phyloP scores from a whole-genome alignment of 1,139 yeast genomes.

The Kodamaea arcana region DNA sequence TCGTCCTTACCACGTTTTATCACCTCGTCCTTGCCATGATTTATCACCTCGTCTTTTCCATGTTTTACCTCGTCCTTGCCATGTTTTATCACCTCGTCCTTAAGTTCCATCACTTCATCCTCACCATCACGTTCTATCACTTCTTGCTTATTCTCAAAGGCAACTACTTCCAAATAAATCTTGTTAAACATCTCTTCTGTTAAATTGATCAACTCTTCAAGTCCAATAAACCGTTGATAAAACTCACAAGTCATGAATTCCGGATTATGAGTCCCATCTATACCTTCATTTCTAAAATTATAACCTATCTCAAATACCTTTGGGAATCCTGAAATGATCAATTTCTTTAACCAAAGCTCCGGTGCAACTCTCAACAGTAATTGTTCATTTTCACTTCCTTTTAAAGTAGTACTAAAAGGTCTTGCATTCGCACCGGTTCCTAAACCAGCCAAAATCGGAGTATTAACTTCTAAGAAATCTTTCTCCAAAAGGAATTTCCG shows the following conservation, averaged over 20 bases:
- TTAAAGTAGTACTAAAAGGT: constrained; percentile 64
- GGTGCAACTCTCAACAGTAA: constrained; percentile 85
- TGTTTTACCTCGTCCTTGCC: too few species aligned
- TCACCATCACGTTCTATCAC: too few species aligned
- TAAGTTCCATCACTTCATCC: too few species aligned
- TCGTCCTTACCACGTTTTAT: background rate
- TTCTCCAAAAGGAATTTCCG: constrained; percentile 51
- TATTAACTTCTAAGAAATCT: constrained; percentile 79
- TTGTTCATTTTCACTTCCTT: constrained; percentile 30
- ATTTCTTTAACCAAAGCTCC: constrained; percentile 83
- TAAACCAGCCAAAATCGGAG: constrained; percentile 71
- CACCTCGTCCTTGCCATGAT: too few species aligned
- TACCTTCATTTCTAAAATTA: constrained; percentile 86
- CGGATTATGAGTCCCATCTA: constrained; percentile 91
- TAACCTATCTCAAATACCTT: constrained; percentile 83
- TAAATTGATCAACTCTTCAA: constrained; percentile 61
- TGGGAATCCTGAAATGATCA: constrained; percentile 81
- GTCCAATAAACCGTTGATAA: constrained; percentile 72
- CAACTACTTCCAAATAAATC: constrained; percentile 24
- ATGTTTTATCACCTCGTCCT: too few species aligned
- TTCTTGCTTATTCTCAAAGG: too few species aligned
- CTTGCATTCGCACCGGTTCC: constrained; percentile 89
- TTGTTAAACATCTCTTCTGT: constrained; percentile 56
- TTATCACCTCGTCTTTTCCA: too few species aligned
- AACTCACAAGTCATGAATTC: constrained; percentile 94